phyloP scores from a whole-genome alignment of 1,284 basidiomycete species.

The Apiotrichum sp. region DNA sequence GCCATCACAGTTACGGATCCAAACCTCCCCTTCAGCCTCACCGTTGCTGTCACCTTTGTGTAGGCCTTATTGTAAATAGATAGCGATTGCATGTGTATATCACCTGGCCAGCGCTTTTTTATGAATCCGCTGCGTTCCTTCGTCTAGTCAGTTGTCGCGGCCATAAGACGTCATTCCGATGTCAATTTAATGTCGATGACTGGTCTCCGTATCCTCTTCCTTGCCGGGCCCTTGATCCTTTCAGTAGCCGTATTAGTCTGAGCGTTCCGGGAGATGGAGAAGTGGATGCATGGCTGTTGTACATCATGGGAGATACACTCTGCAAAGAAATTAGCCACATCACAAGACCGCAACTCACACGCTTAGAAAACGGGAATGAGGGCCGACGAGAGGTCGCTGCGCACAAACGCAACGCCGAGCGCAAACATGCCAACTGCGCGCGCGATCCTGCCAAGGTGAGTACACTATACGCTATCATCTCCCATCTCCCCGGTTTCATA shows the following conservation, averaged over 20 bases:
- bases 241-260: too few relatives aligned
- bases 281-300: constrained; percentile 21
- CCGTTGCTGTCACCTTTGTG: constrained; percentile 55
- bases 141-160: too few relatives aligned
- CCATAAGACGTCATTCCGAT: too few relatives aligned
- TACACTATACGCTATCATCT: neutral
- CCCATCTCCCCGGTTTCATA: neutral
- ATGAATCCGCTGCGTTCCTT: too few relatives aligned
- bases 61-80: neutral
- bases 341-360: neutral
- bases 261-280: neutral
- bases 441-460: constrained; percentile 13
- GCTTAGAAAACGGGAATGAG: constrained; percentile 20
- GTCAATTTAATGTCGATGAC: too few relatives aligned
- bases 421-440: constrained; percentile 20
- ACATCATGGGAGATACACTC: constrained; percentile 14
- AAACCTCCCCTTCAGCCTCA: constrained; percentile 77
- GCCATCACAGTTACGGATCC: constrained; percentile 83
- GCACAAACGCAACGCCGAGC: constrained; percentile 15
- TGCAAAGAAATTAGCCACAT: neutral
- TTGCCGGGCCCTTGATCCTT: too few relatives aligned
- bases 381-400: constrained; percentile 12
- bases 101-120: too few relatives aligned
- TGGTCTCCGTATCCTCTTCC: too few relatives aligned
- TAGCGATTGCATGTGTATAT: neutral